Conservation (phyloP, 345 rosid species). For the Eucalyptus leucophloia region DNA sequence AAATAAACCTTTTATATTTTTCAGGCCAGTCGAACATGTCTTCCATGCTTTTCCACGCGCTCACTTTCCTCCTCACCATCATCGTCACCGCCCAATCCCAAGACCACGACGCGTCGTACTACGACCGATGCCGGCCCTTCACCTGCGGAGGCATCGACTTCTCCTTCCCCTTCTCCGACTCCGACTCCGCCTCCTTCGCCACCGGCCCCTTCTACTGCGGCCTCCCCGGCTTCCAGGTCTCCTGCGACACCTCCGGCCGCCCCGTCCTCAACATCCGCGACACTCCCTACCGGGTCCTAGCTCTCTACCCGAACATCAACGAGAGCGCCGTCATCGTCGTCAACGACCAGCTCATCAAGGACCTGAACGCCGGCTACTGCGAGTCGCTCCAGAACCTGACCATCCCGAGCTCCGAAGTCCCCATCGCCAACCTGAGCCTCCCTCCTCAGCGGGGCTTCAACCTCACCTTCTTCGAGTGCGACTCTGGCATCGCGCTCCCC, state of each 20-base stretch:
- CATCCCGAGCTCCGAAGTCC: background rate
- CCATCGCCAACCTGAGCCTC: background rate
- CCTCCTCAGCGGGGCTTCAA: background rate
- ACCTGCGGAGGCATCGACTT: slow-evolving; percentile 1
- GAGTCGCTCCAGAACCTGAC: slow-evolving; percentile 1
- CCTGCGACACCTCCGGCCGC: background rate
- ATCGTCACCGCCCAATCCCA: background rate
- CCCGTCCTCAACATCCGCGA: background rate
- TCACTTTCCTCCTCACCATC: background rate
- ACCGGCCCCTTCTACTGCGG: background rate
- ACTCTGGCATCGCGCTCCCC: background rate
- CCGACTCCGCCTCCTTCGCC: background rate
- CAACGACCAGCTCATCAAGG: slow-evolving; percentile 1
- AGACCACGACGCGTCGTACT: background rate
- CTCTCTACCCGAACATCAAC: background rate
- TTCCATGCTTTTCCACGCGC: background rate
- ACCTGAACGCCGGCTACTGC: background rate
- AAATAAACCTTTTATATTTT: too few species aligned
- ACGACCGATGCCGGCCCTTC: slow-evolving; percentile 4
- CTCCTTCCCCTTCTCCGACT: slow-evolving; percentile 13
- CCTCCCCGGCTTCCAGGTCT: slow-evolving; percentile 7
- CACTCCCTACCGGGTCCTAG: background rate
- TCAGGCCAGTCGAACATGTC: background rate
- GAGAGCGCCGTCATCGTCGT: background rate
- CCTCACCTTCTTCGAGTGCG: slow-evolving; percentile 6